These are phyloP conservation scores for Cyberlindnera xishuangbannaensis DNA, from an alignment of 805 yeast species.

Conservation along the genomic window DNA sequence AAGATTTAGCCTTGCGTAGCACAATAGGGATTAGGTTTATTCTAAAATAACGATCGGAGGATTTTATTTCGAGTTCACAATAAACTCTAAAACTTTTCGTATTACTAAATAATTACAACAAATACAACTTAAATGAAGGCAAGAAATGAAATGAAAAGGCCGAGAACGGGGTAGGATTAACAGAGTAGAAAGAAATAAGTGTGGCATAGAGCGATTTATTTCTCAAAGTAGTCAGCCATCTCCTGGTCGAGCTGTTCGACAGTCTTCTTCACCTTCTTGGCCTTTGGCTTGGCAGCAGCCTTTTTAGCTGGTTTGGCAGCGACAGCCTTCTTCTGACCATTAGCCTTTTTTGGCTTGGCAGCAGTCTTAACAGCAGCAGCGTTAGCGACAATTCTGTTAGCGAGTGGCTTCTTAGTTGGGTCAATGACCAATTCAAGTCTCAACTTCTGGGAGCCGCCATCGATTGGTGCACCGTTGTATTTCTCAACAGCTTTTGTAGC, in stretches of 20 bases:
- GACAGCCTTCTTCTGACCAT: slow-evolving; percentile 19
- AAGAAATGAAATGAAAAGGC: too few species aligned
- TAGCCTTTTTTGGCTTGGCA: background rate
- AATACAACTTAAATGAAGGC: too few species aligned
- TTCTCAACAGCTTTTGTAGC: slow-evolving; percentile 77
- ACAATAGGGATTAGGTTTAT: too few species aligned
- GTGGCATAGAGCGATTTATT: too few species aligned
- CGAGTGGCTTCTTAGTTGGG: slow-evolving; percentile 70
- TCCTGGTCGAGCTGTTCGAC: slow-evolving; percentile 94
- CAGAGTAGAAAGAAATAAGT: too few species aligned
- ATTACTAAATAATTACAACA: too few species aligned
- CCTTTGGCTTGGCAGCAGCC: background rate
- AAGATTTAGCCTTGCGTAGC: too few species aligned
- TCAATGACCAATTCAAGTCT: slow-evolving; percentile 79
- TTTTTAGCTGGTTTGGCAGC: slow-evolving; percentile 34
- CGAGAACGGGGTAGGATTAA: too few species aligned
- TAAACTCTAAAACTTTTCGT: too few species aligned
- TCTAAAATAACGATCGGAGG: too few species aligned
- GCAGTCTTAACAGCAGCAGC: slow-evolving; percentile 15
- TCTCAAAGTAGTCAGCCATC: slow-evolving; percentile 91
- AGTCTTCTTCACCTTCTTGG: slow-evolving; percentile 52
- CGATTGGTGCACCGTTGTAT: slow-evolving; percentile 91
- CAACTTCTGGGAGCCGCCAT: slow-evolving; percentile 73
- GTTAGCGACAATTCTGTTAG: slow-evolving; percentile 64
- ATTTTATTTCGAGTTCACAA: too few species aligned